Percentiles rank a stretch among this genome's conserved stretches.
phyloP scores from a whole-genome alignment of 2,329 filamentous ascomycete species.

The Penicillium fuscoglaucum region DNA sequence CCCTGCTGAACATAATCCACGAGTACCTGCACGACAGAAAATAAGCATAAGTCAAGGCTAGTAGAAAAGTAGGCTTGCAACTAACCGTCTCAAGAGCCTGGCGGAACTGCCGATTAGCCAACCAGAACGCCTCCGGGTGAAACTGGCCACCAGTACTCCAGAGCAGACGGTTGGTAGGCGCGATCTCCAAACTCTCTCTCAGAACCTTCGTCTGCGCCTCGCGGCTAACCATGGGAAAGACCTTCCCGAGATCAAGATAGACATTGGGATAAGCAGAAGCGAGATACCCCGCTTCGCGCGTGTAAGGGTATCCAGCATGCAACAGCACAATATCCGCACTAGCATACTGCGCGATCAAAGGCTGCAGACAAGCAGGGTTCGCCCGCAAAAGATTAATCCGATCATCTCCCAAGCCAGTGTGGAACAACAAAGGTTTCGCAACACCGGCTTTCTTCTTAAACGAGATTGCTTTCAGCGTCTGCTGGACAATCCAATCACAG shows the following conservation, averaged over 20 bases:
- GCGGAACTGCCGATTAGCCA: constrained; percentile 71
- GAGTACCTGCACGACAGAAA: constrained; percentile 53
- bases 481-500: constrained; percentile 69
- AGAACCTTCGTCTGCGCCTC: constrained; percentile 72
- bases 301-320: constrained; percentile 80
- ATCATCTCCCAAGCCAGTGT: constrained; percentile 78
- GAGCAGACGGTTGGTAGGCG: constrained; percentile 71
- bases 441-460: constrained; percentile 47
- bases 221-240: constrained; percentile 75
- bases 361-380: constrained; percentile 74
- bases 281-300: constrained; percentile 74
- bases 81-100: constrained; percentile 67
- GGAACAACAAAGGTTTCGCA: constrained; percentile 77
- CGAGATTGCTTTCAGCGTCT: constrained; percentile 55
- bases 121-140: constrained; percentile 74
- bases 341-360: constrained; percentile 68
- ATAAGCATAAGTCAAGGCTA: neutral
- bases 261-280: constrained; percentile 76
- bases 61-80: neutral
- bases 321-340: constrained; percentile 73
- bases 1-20: constrained; percentile 65
- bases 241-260: constrained; percentile 78
- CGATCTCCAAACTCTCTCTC: constrained; percentile 71
- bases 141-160: constrained; percentile 81
- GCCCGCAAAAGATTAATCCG: constrained; percentile 69